Conservation (phyloP, 73 alveolate species). For the Tetrahymena elliotti region DNA sequence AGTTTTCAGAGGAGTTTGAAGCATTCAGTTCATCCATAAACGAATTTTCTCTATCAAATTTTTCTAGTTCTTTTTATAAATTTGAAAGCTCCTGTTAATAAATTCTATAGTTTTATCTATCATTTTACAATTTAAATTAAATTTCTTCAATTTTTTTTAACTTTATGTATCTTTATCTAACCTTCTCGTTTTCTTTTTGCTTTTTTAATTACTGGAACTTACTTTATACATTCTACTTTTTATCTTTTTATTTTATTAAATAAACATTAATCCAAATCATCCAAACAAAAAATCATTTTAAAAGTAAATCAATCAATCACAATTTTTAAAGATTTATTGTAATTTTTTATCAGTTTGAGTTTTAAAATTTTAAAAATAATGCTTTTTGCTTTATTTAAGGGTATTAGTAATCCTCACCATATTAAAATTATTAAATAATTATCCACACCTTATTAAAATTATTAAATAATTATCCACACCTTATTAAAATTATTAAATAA, state of each 20-base stretch:
- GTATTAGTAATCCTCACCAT: too few relatives aligned
- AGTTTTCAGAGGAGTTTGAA: not conserved
- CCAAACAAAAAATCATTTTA: not conserved
- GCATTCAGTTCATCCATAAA: not conserved
- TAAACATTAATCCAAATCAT: not conserved
- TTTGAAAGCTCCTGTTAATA: not conserved
- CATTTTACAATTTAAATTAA: not conserved
- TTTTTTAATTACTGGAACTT: not conserved
- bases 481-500: too few relatives aligned
- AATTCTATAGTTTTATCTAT: not conserved
- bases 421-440: too few relatives aligned
- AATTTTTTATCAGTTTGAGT: too few relatives aligned
- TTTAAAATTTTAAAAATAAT: too few relatives aligned
- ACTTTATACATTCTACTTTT: not conserved
- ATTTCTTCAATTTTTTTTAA: not conserved
- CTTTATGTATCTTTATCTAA: not conserved
- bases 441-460: too few relatives aligned
- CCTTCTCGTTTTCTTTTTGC: not conserved
- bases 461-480: too few relatives aligned
- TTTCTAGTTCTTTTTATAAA: not conserved
- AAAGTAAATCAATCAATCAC: too few relatives aligned
- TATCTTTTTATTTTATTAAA: not conserved
- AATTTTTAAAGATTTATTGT: too few relatives aligned
- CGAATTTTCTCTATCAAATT: not conserved
- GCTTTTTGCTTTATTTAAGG: too few relatives aligned